A percentile compares a stretch with the other conserved stretches of the same genome.
Evolutionary conservation across 495 filamentous ascomycete species (phyloP).

Genomic region (Trichoderma parareesei): DNA sequence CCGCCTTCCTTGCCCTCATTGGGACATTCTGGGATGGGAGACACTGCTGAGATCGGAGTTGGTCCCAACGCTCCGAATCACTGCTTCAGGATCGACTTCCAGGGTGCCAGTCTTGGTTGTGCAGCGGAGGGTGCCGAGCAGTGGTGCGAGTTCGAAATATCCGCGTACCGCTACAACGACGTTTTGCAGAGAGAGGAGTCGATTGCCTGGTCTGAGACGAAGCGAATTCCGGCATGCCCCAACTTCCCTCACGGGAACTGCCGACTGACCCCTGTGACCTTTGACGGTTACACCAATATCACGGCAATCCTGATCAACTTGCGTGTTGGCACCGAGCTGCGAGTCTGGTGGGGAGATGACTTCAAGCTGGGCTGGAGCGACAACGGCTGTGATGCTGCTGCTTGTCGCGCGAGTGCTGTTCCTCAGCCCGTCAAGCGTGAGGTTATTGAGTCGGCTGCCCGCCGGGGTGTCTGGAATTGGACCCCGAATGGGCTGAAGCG

Average conservation of each 20-base stretch:
- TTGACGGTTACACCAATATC: constrained; percentile 30
- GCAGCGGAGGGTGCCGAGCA: constrained; percentile 21
- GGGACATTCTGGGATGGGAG: constrained; percentile 10
- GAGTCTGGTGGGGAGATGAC: constrained; percentile 37
- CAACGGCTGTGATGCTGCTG: constrained; percentile 28
- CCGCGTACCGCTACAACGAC: constrained; percentile 25
- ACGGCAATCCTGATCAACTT: constrained; percentile 31
- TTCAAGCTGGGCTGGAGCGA: constrained; percentile 35
- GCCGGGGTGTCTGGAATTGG: constrained; percentile 1
- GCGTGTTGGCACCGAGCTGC: constrained; percentile 20
- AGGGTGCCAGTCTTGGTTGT: constrained; percentile 32
- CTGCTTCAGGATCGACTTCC: constrained; percentile 36
- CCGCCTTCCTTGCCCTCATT: constrained; percentile 21
- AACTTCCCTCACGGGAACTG: constrained; percentile 18
- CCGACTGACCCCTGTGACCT: constrained; percentile 22
- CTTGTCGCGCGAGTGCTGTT: constrained; percentile 24
- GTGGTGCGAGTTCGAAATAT: constrained; percentile 33
- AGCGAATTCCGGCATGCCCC: constrained; percentile 11
- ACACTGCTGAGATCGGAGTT: constrained; percentile 29
- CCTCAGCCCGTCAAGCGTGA: constrained; percentile 6
- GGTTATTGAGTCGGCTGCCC: not conserved
- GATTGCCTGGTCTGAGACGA: constrained; percentile 23
- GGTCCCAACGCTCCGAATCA: constrained; percentile 23
- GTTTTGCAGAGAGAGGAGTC: constrained; percentile 22
- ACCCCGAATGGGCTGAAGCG: not conserved